A percentile compares a stretch with the other conserved stretches of the same genome.
These are phyloP conservation scores for Ramaria sp. DNA, from an alignment of 768 basidiomycete genomes.

Conservation along the genomic window DNA sequence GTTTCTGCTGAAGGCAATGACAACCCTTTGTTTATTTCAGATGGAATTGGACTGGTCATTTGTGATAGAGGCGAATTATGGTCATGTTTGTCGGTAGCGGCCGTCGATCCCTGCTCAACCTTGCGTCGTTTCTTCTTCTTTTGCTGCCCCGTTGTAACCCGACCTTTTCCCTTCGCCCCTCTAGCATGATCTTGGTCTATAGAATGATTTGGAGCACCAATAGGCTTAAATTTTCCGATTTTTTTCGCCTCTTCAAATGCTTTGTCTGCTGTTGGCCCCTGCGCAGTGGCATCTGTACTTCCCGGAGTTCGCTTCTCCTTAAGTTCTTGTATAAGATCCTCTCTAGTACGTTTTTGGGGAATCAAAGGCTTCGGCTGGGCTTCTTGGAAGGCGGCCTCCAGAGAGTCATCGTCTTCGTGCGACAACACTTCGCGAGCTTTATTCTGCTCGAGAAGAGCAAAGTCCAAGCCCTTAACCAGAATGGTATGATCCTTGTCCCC, in stretches of 20 bases:
- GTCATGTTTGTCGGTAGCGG: too few relatives aligned
- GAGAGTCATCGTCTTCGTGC: slow-evolving; percentile 65
- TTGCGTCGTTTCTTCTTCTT: slow-evolving; percentile 45
- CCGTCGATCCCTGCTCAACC: slow-evolving; percentile 5
- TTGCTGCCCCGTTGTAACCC: slow-evolving; percentile 33
- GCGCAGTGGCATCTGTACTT: slow-evolving; percentile 11
- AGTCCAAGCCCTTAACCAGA: slow-evolving; percentile 84
- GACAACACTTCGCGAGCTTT: slow-evolving; percentile 48
- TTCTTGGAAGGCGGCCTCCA: slow-evolving; percentile 65
- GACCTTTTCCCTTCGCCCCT: slow-evolving; percentile 40
- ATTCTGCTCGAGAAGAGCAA: slow-evolving; percentile 75
- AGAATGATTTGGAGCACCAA: slow-evolving; percentile 11
- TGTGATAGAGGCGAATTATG: too few relatives aligned
- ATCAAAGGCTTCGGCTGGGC: slow-evolving; percentile 22
- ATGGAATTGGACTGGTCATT: not conserved
- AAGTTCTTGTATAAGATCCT: slow-evolving; percentile 62
- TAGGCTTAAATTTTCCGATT: slow-evolving; percentile 22
- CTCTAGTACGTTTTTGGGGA: slow-evolving; percentile 66
- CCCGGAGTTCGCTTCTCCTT: slow-evolving; percentile 48
- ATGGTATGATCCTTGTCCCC: slow-evolving; percentile 80
- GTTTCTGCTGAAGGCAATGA: slow-evolving; percentile 16
- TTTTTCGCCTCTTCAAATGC: slow-evolving; percentile 20
- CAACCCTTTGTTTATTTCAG: not conserved
- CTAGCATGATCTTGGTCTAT: slow-evolving; percentile 18
- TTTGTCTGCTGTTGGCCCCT: slow-evolving; percentile 13